Percentiles rank a stretch among this genome's conserved stretches.
Evolutionary conservation across 768 basidiomycete genomes (phyloP).

Genomic region (Russula olivacea): DNA sequence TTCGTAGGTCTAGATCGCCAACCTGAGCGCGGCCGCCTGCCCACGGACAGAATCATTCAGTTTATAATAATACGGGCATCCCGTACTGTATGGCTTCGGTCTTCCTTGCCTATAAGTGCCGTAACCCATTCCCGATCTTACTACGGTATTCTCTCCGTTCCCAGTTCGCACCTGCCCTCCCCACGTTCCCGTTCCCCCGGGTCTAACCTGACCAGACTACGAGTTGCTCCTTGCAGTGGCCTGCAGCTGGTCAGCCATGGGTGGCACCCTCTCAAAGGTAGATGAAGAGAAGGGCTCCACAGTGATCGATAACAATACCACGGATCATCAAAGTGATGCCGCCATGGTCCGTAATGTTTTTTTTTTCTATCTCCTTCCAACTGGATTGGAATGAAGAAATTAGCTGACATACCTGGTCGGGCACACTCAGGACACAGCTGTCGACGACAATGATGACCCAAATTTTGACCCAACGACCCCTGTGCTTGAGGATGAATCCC

Average conservation of each 20-base stretch:
- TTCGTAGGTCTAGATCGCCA: too few species aligned
- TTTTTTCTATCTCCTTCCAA: neutral
- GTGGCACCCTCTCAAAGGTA: constrained; percentile 1
- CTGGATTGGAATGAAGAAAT: too few species aligned
- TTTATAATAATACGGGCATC: too few species aligned
- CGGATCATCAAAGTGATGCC: neutral
- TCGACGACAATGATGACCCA: constrained; percentile 33
- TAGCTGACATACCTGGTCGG: too few species aligned
- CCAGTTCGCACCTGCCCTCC: neutral
- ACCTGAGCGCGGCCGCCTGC: too few species aligned
- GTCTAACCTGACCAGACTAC: neutral
- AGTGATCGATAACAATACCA: constrained; percentile 23
- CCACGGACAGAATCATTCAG: too few species aligned
- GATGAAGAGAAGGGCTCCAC: constrained; percentile 25
- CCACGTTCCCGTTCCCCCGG: too few species aligned
- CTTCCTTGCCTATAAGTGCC: neutral
- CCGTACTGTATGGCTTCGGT: too few species aligned
- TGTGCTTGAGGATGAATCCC: constrained; percentile 42
- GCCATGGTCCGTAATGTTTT: neutral
- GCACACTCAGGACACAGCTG: constrained; percentile 6
- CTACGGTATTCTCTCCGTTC: neutral
- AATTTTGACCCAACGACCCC: constrained; percentile 33
- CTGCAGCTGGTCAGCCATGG: constrained; percentile 16
- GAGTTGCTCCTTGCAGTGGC: neutral
- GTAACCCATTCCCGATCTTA: neutral